Evolutionary conservation across 331 rosid genomes (phyloP).

Genomic region (Rosa hybrid): DNA sequence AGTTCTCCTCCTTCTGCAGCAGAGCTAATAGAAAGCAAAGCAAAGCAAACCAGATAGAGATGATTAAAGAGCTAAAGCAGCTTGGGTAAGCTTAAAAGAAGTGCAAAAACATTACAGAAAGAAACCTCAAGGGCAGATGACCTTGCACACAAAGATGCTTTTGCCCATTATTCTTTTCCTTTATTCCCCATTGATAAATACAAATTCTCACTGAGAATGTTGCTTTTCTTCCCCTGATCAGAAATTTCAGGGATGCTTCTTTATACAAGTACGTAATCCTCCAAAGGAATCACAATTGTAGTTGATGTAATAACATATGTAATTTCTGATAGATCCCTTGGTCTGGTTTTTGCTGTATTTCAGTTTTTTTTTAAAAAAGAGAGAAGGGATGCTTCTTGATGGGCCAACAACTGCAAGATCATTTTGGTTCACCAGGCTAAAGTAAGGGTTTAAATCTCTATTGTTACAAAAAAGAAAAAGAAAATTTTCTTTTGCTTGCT

Average conservation of each 20-base stretch:
- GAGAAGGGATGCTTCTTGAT: not conserved
- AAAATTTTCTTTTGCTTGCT: not conserved
- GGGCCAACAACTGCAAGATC: not conserved
- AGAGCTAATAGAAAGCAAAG: constrained; percentile 20
- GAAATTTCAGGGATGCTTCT: not conserved
- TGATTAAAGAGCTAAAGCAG: constrained; percentile 34
- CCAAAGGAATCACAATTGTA: not conserved
- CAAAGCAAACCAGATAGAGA: constrained; percentile 15
- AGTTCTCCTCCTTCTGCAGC: constrained; percentile 19
- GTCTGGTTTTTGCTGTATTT: not conserved
- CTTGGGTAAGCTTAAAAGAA: constrained; percentile 30
- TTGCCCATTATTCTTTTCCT: constrained; percentile 49
- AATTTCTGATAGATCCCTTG: not conserved
- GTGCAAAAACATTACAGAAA: constrained; percentile 46
- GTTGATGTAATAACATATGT: not conserved
- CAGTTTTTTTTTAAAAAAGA: not conserved
- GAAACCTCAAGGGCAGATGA: constrained; percentile 39
- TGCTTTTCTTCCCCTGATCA: constrained; percentile 23
- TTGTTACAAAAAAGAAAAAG: too few relatives aligned
- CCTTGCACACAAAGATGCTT: constrained; percentile 49
- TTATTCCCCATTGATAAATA: constrained; percentile 42
- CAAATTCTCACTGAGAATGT: not conserved
- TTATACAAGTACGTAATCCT: not conserved
- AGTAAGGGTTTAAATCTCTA: not conserved
- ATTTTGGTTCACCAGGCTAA: not conserved